phyloP scores from a whole-genome alignment of 2,329 filamentous ascomycete species.

The Diaporthe sp. region DNA sequence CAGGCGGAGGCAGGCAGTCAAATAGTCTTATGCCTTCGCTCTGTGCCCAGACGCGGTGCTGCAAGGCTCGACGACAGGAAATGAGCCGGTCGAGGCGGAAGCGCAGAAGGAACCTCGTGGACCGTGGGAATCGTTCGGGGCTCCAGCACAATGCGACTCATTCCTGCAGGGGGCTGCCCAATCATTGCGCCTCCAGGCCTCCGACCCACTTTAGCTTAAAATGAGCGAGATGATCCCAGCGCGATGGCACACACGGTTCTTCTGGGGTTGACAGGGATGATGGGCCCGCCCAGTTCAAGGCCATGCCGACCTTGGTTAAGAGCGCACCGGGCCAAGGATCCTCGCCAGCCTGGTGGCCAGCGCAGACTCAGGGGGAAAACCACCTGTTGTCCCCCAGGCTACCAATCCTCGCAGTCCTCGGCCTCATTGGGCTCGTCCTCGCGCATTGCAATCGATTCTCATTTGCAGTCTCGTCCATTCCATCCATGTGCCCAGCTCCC shows the following conservation, averaged over 20 bases:
- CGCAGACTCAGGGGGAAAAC: conserved; percentile 1
- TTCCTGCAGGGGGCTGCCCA: conserved; percentile 17
- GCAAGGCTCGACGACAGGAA: conserved; percentile 20
- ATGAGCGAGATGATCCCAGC: conserved; percentile 40
- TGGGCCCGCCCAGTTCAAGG: not conserved
- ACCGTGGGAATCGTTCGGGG: conserved; percentile 12
- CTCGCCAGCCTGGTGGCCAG: conserved; percentile 2
- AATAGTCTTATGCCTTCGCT: conserved; percentile 29
- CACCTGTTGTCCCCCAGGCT: not conserved
- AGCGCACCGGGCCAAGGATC: conserved; percentile 10
- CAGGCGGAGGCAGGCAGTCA: conserved; percentile 28
- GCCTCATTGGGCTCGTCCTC: conserved; percentile 7
- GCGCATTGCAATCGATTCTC: not conserved
- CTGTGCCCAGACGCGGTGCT: not conserved
- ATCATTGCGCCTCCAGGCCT: not conserved
- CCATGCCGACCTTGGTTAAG: conserved; percentile 9
- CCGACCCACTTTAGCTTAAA: conserved; percentile 29
- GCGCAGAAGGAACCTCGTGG: conserved; percentile 30
- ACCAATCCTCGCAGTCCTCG: not conserved
- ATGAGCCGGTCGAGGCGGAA: conserved; percentile 30
- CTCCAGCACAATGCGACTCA: conserved; percentile 26
- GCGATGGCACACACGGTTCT: conserved; percentile 15
- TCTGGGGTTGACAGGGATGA: conserved; percentile 21
- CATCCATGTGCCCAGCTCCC: not conserved
- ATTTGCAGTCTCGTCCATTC: conserved; percentile 7